These are phyloP conservation scores for Vigna nakashimae DNA, from an alignment of 306 rosid species.

Conservation along the genomic window DNA sequence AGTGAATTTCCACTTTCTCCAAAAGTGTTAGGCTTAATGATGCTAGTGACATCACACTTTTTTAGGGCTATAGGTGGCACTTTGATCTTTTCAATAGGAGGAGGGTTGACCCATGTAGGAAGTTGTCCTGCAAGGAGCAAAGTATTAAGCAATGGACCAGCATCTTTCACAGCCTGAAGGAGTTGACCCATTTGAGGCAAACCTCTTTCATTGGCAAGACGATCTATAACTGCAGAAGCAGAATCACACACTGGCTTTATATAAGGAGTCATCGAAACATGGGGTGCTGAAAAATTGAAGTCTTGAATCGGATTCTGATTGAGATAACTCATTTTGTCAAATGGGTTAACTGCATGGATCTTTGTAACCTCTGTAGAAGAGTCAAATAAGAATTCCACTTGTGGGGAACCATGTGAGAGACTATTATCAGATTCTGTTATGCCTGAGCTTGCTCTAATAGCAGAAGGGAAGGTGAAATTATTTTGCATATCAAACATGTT, in stretches of 20 bases:
- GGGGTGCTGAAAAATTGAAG: slow-evolving; percentile 36
- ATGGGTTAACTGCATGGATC: slow-evolving; percentile 57
- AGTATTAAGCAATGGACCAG: slow-evolving; percentile 81
- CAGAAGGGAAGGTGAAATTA: slow-evolving; percentile 48
- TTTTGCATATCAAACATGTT: slow-evolving; percentile 40
- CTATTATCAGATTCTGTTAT: slow-evolving; percentile 62
- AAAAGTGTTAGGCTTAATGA: slow-evolving; percentile 19
- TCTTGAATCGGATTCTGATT: slow-evolving; percentile 47
- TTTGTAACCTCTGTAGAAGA: slow-evolving; percentile 81
- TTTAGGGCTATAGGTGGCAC: slow-evolving; percentile 64
- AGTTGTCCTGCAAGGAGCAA: slow-evolving; percentile 78
- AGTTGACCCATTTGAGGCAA: slow-evolving; percentile 81
- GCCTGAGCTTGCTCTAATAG: slow-evolving; percentile 63
- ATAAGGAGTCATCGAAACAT: slow-evolving; percentile 41
- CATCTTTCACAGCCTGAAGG: slow-evolving; percentile 70
- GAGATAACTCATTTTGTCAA: slow-evolving; percentile 42
- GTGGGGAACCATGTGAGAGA: slow-evolving; percentile 70
- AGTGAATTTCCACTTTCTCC: neutral
- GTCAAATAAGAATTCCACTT: slow-evolving; percentile 74
- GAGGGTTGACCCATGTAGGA: slow-evolving; percentile 89
- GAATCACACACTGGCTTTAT: slow-evolving; percentile 50
- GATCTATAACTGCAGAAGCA: slow-evolving; percentile 55
- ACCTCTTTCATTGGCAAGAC: slow-evolving; percentile 49
- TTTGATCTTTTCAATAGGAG: slow-evolving; percentile 64
- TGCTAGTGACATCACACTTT: slow-evolving; percentile 40